Evolutionary conservation across 192 early-diverging fungal genomes (phyloP).

Genomic region (Coemansia sp.): DNA sequence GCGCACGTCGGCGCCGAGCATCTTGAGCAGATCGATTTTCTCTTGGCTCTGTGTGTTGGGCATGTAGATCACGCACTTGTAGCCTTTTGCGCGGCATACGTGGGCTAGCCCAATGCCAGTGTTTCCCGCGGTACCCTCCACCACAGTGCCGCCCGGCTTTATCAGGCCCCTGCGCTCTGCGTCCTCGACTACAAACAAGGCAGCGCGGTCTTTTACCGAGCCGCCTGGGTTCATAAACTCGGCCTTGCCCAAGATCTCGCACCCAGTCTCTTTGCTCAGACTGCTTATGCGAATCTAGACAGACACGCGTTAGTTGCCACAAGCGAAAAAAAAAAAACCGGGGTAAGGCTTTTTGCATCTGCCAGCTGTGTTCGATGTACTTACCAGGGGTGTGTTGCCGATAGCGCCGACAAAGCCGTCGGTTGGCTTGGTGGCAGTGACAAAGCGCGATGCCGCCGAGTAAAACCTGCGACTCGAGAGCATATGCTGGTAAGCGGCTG

Average conservation of each 20-base stretch:
- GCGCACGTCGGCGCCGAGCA: conserved; percentile 93
- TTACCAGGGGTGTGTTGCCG: conserved; percentile 89
- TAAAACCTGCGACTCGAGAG: conserved; percentile 41
- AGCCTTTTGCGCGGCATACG: conserved; percentile 89
- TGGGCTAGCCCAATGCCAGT: conserved; percentile 96
- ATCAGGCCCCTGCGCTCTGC: conserved; percentile 86
- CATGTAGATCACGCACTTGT: conserved; percentile 96
- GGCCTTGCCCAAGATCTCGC: conserved; percentile 88
- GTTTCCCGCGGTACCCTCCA: conserved; percentile 86
- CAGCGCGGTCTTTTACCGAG: conserved; percentile 95
- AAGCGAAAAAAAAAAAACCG: no score
- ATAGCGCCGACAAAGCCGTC: conserved; percentile 79
- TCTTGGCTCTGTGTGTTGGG: conserved; percentile 95
- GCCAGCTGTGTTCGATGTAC: background rate
- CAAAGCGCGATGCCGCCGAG: conserved; percentile 24
- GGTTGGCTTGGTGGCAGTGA: conserved; percentile 54
- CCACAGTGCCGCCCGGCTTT: conserved; percentile 83
- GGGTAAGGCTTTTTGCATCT: background rate
- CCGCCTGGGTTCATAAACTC: conserved; percentile 98
- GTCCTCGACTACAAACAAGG: conserved; percentile 89
- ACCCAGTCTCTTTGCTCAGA: conserved; percentile 73
- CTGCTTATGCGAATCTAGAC: conserved; percentile 66
- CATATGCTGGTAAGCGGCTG: no score
- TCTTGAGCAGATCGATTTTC: conserved; percentile 87
- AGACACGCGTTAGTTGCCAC: background rate